These are phyloP conservation scores for Apocynum venetum DNA, from an alignment of 257 asterid species.

Conservation along the genomic window DNA sequence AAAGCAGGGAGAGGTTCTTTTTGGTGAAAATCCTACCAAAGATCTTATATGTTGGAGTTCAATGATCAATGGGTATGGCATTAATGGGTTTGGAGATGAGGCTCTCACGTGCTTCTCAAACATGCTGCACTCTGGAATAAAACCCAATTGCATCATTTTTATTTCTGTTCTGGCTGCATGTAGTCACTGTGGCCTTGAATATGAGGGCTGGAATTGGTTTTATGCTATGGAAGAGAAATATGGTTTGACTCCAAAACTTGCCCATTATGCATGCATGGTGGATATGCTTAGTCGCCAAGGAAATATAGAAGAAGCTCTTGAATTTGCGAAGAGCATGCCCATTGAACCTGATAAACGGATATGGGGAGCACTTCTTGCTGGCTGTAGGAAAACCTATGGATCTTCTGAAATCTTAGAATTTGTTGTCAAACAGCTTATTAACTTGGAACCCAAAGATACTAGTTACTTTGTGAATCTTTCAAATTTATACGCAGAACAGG, in stretches of 20 bases:
- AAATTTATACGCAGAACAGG: conserved; percentile 64
- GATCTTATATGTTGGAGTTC: conserved; percentile 95
- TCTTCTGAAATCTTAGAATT: conserved; percentile 39
- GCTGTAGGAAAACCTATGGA: conserved; percentile 50
- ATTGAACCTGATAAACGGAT: conserved; percentile 68
- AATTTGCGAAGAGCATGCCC: conserved; percentile 64
- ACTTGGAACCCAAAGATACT: conserved; percentile 47
- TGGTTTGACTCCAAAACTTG: conserved; percentile 52
- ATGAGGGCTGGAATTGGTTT: conserved; percentile 86
- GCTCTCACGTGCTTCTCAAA: conserved; percentile 59
- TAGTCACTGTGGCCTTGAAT: conserved; percentile 81
- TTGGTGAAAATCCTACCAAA: conserved; percentile 38
- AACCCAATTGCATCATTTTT: conserved; percentile 68
- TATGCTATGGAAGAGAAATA: conserved; percentile 50
- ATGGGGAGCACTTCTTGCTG: conserved; percentile 85
- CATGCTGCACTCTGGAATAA: conserved; percentile 53
- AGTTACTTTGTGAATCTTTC: conserved; percentile 57
- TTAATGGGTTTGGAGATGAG: conserved; percentile 69
- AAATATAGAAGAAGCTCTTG: conserved; percentile 67
- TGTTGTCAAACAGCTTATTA: conserved; percentile 46
- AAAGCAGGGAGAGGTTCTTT: conserved; percentile 45
- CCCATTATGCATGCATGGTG: conserved; percentile 87
- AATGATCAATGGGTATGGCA: conserved; percentile 78
- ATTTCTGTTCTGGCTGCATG: conserved; percentile 73
- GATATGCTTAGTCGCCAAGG: conserved; percentile 92